Base-by-base conservation (phyloP, 2,329 filamentous ascomycete species). In the Neurospora sp. region DNA sequence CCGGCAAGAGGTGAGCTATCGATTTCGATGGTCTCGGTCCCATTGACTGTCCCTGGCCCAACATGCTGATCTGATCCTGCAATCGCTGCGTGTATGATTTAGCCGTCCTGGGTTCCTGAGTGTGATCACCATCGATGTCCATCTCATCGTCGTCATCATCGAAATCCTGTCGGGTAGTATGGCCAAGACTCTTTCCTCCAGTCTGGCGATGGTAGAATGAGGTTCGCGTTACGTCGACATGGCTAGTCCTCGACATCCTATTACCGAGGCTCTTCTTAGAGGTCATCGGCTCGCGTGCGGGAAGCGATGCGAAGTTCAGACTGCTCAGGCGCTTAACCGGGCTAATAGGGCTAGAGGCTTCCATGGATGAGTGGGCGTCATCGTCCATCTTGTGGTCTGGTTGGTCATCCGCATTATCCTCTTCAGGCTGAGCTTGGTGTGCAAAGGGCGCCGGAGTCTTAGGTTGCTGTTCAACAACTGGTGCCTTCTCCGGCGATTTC, bases 11-110 rank as follows among this genome's bases (percentile, higher is more conserved):
- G 71, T 79, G 81, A 3, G 82, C 79, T 9, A 83, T 79, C 1
- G 83, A 84, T 71, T 86, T 87, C 1, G 85, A 83, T 17, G 81
- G 78, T 43, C 84, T 81, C 19, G 81, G 77, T 67, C 81, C 80
- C 66, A 80, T 83, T 5, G 84, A 79, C 71, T 88, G 86, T 0
- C 84, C 83, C 74, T 90, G 87, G 17, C 88, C 87, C 67, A 90
- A 81, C 81, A 87, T 86, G 76, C 90, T 97, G 75, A 99, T 98
- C 75, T 94, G 93, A 76, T 98, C 95, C 74, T 97, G 93, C 17
- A 99, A 84, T 62, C 92, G 86, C 79, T 98, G 94, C 0, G 96
- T 97, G n/a, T 96, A 96, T 0, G 93, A 94, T 78, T 96, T 96
- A 6, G 86, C 84, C 38, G 84, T 83, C 62, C 84, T 81, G 9